These are phyloP conservation scores for Apostasia shenzhenica DNA, from an alignment of 106 monocot genomes.

Conservation along the genomic window DNA sequence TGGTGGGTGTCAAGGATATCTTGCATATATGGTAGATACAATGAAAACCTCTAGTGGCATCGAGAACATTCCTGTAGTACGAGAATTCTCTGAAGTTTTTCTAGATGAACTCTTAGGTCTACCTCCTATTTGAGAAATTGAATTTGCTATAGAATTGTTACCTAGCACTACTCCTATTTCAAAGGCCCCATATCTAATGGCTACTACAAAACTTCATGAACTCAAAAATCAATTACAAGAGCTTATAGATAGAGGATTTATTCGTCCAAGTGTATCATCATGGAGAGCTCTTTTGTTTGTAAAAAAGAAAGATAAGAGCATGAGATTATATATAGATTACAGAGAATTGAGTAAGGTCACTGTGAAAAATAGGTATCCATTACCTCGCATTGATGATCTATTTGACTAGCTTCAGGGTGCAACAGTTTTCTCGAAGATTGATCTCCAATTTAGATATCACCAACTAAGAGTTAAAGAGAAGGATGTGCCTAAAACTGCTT, in stretches of 20 bases:
- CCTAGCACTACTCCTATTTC: background rate
- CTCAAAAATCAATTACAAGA: background rate
- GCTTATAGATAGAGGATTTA: background rate
- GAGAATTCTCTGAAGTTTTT: background rate
- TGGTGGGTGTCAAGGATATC: background rate
- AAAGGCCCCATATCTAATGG: background rate
- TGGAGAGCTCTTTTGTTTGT: background rate
- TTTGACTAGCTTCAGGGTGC: constrained; percentile 1
- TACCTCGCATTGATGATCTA: background rate
- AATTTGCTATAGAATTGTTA: background rate
- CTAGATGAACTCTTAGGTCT: background rate
- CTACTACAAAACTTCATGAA: too few species aligned
- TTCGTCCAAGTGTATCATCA: background rate
- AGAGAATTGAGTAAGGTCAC: background rate
- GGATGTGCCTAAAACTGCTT: background rate
- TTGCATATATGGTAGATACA: background rate
- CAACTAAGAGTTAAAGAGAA: too few species aligned
- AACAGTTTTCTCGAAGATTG: background rate
- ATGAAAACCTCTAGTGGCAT: background rate
- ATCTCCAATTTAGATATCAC: background rate
- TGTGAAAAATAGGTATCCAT: constrained; percentile 2
- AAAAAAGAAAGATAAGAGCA: background rate
- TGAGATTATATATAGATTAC: background rate
- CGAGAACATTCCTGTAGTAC: background rate
- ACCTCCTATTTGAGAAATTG: background rate